Conservation (phyloP, 2,329 filamentous ascomycete genomes). For the Trichoderma harzianum region DNA sequence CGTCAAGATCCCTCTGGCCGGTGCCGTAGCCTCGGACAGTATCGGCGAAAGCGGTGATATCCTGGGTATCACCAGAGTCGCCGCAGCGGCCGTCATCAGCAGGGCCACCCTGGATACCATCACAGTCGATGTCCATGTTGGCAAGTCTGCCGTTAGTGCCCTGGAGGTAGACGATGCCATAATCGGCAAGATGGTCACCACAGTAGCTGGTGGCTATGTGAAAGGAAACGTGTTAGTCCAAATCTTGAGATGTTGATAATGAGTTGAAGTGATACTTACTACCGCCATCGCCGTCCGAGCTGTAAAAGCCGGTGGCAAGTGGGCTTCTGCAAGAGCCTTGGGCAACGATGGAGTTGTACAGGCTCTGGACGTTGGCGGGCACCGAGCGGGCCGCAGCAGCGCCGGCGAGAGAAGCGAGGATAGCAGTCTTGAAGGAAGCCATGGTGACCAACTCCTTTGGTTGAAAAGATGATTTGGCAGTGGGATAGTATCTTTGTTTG, state of each 20-base stretch:
- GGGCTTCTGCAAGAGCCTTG: conserved; percentile 37
- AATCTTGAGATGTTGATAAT: background rate
- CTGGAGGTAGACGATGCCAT: conserved; percentile 48
- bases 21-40: conserved; percentile 36
- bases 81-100: conserved; percentile 45
- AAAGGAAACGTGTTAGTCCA: background rate
- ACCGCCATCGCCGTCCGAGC: conserved; percentile 34
- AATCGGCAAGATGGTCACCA: conserved; percentile 40
- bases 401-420: conserved; percentile 25
- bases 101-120: conserved; percentile 44
- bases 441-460: background rate
- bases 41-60: conserved; percentile 46
- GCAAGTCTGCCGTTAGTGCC: conserved; percentile 40
- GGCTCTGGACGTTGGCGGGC: conserved; percentile 39
- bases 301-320: conserved; percentile 41
- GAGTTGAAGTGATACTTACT: conserved; percentile 27
- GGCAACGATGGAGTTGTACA: conserved; percentile 40
- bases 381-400: conserved; percentile 32
- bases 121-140: conserved; percentile 60
- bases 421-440: conserved; percentile 17
- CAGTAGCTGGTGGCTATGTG: conserved; percentile 42
- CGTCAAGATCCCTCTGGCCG: conserved; percentile 42
- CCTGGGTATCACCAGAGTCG: conserved; percentile 42
- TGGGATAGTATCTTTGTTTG: background rate
- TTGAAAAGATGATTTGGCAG: background rate